Base-by-base conservation (phyloP, 2,329 filamentous ascomycete genomes). In the Aspergillus sp. region DNA sequence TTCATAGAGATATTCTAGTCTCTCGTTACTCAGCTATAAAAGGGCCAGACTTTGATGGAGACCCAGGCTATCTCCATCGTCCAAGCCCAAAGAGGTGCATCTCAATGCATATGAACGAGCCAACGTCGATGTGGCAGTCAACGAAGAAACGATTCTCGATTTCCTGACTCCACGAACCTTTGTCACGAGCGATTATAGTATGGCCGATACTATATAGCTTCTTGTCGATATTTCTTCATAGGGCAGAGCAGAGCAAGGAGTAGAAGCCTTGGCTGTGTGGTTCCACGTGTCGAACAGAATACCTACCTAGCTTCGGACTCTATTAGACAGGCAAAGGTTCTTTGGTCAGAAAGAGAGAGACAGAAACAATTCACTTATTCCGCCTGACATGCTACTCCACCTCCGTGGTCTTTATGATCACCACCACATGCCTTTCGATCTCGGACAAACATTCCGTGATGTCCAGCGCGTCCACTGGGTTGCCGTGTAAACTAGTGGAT, bases 211-310 rank as follows among this genome's bases (percentile, higher is more conserved):
- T 80, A 80, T 81, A 82, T 83, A 85, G 79, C 81, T 81, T 80
- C 78, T 78, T 84, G 79, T 84, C 81, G 81, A 84, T 82, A 84
- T 81, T 82, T 83, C 79, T 84, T 84, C 77, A 83, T 85, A 86
- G 81, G 82, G 78, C 82, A 85, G 81, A 82, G 77, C 81, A 79
- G 78, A 78, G 66, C 78, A 77, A 73, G 77, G 76, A 74, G 71
- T 79, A 73, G 69, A 69, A 62, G 64, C 66, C 65, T 67, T 65
- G 64, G 60, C 68, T 69, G 64, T 66, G 63, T 65, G 66, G 61
- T 59, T 66, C 62, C 34, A 17, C 59, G 59, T 58, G 61, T 74
- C 74, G 75, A 68, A 63, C 64, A 68, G 57, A 40, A 84, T 81
- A 42, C 40, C 40, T 82, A 83, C 81, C 83, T 88, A 88, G 85